Conservation (phyloP, 495 filamentous ascomycete genomes). For the Tetracladium setigerum region DNA sequence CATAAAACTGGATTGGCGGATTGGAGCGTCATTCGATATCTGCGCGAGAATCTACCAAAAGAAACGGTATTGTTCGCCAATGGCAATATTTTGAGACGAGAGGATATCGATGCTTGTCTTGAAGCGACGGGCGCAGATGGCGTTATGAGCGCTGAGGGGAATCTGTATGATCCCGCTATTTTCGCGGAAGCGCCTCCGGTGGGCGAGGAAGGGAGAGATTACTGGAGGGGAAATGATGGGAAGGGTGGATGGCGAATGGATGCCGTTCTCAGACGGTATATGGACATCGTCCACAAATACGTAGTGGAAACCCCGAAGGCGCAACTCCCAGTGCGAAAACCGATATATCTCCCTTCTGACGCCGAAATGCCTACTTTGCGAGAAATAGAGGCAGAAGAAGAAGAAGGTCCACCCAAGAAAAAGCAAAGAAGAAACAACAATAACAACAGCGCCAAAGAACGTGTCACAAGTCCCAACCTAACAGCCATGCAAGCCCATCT, state of each 20-base stretch:
- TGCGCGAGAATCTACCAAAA: conserved; percentile 74
- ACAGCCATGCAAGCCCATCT: conserved; percentile 84
- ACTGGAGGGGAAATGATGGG: conserved; percentile 77
- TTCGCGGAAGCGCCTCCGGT: conserved; percentile 61
- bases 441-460: conserved; percentile 22
- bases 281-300: conserved; percentile 79
- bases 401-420: conserved; percentile 45
- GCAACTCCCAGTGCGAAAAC: conserved; percentile 50
- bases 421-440: conserved; percentile 47
- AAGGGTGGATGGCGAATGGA: conserved; percentile 87
- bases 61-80: conserved; percentile 96
- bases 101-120: conserved; percentile 73
- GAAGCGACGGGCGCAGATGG: conserved; percentile 83
- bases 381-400: conserved; percentile 28
- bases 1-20: conserved; percentile 92
- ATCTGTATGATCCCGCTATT: conserved; percentile 81
- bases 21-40: conserved; percentile 74
- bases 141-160: conserved; percentile 94
- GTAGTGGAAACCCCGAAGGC: conserved; percentile 46
- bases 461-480: conserved; percentile 50
- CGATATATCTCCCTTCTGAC: conserved; percentile 69
- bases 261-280: conserved; percentile 75
- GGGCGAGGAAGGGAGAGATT: conserved; percentile 62
- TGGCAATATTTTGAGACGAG: conserved; percentile 80
- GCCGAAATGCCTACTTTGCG: conserved; percentile 17